Conservation (phyloP, 2,329 filamentous ascomycete species). For the Alternaria infectoria region DNA sequence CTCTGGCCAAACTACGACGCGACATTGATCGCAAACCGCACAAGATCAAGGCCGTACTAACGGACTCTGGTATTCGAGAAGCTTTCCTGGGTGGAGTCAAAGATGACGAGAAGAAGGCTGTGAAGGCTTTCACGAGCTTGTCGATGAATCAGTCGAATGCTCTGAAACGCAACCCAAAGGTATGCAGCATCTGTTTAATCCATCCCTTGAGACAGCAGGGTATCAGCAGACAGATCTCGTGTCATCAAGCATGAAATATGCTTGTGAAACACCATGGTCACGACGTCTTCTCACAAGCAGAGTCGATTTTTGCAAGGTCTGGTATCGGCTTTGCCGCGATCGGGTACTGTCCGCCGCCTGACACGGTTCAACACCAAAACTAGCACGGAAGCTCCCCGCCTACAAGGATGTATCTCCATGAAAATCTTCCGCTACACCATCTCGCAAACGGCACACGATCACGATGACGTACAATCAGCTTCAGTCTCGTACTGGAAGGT, state of each 20-base stretch:
- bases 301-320: neutral
- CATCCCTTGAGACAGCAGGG: neutral
- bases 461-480: neutral
- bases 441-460: neutral
- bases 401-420: neutral
- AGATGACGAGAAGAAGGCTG: slow-evolving; percentile 63
- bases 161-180: slow-evolving; percentile 86
- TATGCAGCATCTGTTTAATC: slow-evolving; percentile 50
- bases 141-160: slow-evolving; percentile 71
- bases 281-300: neutral
- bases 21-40: slow-evolving; percentile 77
- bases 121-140: slow-evolving; percentile 70
- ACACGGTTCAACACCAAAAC: slow-evolving; percentile 2
- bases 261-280: neutral
- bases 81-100: slow-evolving; percentile 67
- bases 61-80: slow-evolving; percentile 64
- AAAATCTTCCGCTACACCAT: neutral
- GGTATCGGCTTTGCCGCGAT: neutral
- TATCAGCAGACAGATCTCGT: neutral
- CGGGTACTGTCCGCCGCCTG: neutral
- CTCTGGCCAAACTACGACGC: slow-evolving; percentile 71
- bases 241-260: neutral
- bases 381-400: neutral
- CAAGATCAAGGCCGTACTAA: slow-evolving; percentile 72
- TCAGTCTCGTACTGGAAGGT: slow-evolving; percentile 1